Conservation (phyloP, 805 yeast genomes). For the Kodamaea hsintzibuensis region DNA sequence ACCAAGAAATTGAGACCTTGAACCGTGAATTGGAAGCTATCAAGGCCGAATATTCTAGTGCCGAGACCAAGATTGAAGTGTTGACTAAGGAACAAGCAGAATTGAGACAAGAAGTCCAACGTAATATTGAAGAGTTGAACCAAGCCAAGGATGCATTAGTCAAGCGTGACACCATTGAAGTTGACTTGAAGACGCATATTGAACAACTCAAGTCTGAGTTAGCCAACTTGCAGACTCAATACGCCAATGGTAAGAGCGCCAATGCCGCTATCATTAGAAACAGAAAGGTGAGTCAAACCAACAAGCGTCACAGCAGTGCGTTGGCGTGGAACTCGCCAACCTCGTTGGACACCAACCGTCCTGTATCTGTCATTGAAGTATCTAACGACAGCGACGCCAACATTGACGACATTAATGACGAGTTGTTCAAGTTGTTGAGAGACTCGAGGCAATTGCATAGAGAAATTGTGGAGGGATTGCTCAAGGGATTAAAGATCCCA, state of each 20-base stretch:
- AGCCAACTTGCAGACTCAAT: conserved; percentile 41
- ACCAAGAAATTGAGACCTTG: conserved; percentile 47
- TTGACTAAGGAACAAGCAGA: conserved; percentile 61
- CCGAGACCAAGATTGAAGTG: conserved; percentile 59
- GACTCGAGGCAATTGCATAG: conserved; percentile 72
- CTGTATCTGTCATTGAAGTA: conserved; percentile 63
- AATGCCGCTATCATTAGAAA: conserved; percentile 25
- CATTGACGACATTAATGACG: conserved; percentile 72
- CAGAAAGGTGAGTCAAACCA: conserved; percentile 36
- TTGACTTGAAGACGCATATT: conserved; percentile 63
- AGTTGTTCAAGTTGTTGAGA: conserved; percentile 66
- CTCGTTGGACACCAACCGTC: conserved; percentile 49
- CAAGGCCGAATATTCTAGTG: conserved; percentile 56
- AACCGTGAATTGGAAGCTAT: conserved; percentile 57
- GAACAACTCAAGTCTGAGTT: conserved; percentile 55
- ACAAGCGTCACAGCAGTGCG: conserved; percentile 44
- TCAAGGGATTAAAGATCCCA: conserved; percentile 84
- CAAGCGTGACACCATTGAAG: conserved; percentile 63
- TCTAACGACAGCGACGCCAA: conserved; percentile 53
- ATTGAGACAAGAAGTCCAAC: conserved; percentile 62
- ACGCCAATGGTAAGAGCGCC: conserved; percentile 30
- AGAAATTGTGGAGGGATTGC: conserved; percentile 83
- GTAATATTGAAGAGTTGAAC: conserved; percentile 61
- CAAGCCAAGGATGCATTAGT: conserved; percentile 58
- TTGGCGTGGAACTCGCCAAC: conserved; percentile 34